Percentiles rank a stretch among this genome's conserved stretches.
These are phyloP conservation scores for Verticillium nubilum DNA, from an alignment of 2,329 filamentous ascomycete species.

Conservation along the genomic window DNA sequence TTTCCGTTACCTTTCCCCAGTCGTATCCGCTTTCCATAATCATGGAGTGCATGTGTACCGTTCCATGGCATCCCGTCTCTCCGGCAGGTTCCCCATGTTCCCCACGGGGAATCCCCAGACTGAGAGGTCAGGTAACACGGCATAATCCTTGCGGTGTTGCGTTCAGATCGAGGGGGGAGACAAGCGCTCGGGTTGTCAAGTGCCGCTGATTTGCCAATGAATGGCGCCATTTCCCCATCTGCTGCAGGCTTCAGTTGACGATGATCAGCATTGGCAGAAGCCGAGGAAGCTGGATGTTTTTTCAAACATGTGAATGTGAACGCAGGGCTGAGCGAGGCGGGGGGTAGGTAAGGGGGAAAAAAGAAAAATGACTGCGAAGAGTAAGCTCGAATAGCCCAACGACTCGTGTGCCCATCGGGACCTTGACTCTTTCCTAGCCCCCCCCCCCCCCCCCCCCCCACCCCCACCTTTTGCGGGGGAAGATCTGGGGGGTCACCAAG, in stretches of 20 bases:
- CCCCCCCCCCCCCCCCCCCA: background rate
- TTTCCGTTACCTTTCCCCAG: too few relatives aligned
- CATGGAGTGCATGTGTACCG: background rate
- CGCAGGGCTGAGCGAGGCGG: background rate
- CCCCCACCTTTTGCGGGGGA: background rate
- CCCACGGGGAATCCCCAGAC: background rate
- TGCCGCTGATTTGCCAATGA: background rate
- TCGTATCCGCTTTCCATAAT: background rate
- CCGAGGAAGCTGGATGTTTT: background rate
- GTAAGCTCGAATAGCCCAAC: background rate
- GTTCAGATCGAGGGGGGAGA: background rate
- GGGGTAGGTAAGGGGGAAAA: background rate
- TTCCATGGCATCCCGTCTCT: background rate
- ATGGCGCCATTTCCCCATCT: background rate
- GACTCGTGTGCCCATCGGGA: background rate
- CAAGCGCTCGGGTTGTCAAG: background rate
- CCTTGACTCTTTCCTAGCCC: background rate
- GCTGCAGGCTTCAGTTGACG: background rate
- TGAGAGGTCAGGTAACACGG: background rate
- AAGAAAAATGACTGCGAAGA: background rate
- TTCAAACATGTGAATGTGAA: background rate
- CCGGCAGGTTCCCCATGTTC: background rate
- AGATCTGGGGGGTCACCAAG: background rate
- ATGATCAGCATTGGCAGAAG: background rate
- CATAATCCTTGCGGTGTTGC: background rate